A percentile compares a stretch with the other conserved stretches of the same genome.
Conservation (phyloP, 441 rosid species). For the Manihot esculenta region DNA sequence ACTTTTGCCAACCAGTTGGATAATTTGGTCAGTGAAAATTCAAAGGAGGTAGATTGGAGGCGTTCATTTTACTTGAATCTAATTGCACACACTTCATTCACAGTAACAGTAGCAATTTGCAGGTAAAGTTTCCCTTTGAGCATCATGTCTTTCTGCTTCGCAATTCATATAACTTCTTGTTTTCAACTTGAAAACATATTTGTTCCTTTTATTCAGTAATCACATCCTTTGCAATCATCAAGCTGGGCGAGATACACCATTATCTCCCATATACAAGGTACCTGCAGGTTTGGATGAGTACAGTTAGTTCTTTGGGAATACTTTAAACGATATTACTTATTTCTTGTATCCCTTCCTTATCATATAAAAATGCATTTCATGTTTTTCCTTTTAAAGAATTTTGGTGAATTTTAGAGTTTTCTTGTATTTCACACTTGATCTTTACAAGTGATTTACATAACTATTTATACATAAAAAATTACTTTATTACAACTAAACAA, state of each 20-base stretch:
- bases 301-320: background rate
- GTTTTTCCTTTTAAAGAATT: too few species aligned
- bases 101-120: slow-evolving; percentile 97
- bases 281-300: slow-evolving; percentile 17
- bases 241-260: slow-evolving; percentile 59
- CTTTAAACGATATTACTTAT: background rate
- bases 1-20: slow-evolving; percentile 59
- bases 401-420: too few species aligned
- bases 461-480: too few species aligned
- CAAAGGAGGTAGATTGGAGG: slow-evolving; percentile 85
- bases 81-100: slow-evolving; percentile 83
- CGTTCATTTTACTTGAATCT: slow-evolving; percentile 87
- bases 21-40: slow-evolving; percentile 57
- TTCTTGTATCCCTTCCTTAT: background rate
- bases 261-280: slow-evolving; percentile 93
- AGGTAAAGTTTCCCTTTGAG: slow-evolving; percentile 42
- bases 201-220: slow-evolving; percentile 42
- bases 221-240: slow-evolving; percentile 68
- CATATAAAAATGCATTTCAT: background rate
- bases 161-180: background rate
- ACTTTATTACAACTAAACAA: too few species aligned
- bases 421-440: too few species aligned
- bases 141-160: background rate
- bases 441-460: too few species aligned
- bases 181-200: slow-evolving; percentile 12